Base-by-base conservation (phyloP, 2,329 filamentous ascomycete species). In the Penicillium sp. region DNA sequence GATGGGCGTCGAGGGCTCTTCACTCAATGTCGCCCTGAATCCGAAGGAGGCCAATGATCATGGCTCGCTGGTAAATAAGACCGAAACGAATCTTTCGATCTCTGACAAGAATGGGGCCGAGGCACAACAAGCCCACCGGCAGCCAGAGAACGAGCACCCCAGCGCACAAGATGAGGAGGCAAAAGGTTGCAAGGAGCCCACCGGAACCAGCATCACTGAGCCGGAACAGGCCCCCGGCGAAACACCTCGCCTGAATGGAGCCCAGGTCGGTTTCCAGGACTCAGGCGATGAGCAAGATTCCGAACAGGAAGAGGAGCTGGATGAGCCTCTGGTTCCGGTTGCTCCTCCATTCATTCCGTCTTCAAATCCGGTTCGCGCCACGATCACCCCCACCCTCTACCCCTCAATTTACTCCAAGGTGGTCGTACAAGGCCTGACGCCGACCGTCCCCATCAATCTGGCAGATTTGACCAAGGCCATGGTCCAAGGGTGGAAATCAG, bases 401-500 rank as follows among this genome's bases (percentile, higher is more conserved):
- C 74, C 83, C 0, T 86, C 85, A 40, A 88, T 97, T 48, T 96
- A 95, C 73, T 85, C 86, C 64, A 95, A 95, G 70, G 85, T 95
- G 43, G 83, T 96, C 37, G 67, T 90, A 1, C 84, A 91, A 61
- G 80, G 78, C 34, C 79, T 93, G 54, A 88, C 89, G 3, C 91
- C 91, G 0, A 85, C 86, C 1, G 88, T 94, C 12, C 91, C 91
- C 3, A 86, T 96, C 62, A 96, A 95, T 59, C 79, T 97, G 0
- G 73, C 78, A 28, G 88, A 95, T 59, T 84, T 96, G 73, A 82
- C 88, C 24, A 79, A 82, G 8, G 82, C 88, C 9, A 86, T 91
- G 55, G 90, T 97, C 1, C 78, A 85, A 27, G 91, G 91, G 38
- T 96, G 91, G 91, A 95, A 94, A 68, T 79, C 88, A 36, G 88